A percentile compares a stretch with the other conserved stretches of the same genome.
Evolutionary conservation across 129 eudicot genomes (phyloP).

Genomic region (Lactuca sativa): DNA sequence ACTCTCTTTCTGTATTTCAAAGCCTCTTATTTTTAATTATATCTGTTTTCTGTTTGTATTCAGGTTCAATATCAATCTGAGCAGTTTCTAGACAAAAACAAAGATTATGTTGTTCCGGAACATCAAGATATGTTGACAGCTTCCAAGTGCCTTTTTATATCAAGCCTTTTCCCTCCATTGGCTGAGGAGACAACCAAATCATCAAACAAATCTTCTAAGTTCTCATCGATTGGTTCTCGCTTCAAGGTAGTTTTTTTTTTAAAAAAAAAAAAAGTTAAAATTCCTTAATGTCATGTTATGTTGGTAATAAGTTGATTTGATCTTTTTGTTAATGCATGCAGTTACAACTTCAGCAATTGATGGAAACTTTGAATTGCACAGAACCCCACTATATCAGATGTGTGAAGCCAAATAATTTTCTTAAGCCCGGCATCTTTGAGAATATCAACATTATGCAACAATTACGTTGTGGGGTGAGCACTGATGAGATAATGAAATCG

Average conservation of each 20-base stretch:
- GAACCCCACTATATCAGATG: constrained; percentile 96
- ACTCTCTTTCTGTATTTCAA: constrained; percentile 1
- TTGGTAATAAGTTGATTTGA: constrained; percentile 11
- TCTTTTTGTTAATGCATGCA: constrained; percentile 38
- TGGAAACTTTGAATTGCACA: constrained; percentile 92
- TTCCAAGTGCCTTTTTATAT: constrained; percentile 83
- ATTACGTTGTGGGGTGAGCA: constrained; percentile 98
- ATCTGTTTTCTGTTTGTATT: constrained; percentile 22
- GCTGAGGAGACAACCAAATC: constrained; percentile 75
- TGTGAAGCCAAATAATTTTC: constrained; percentile 94
- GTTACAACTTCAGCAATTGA: constrained; percentile 90
- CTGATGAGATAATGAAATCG: constrained; percentile 6
- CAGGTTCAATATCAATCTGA: constrained; percentile 95
- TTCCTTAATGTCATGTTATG: neutral
- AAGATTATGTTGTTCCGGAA: constrained; percentile 95
- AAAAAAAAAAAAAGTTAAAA: neutral
- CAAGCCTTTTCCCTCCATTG: constrained; percentile 83
- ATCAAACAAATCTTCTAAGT: constrained; percentile 85
- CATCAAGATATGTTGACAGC: constrained; percentile 93
- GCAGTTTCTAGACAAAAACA: constrained; percentile 91
- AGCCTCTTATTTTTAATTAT: constrained; percentile 15
- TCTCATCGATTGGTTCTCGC: constrained; percentile 92
- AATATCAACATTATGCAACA: constrained; percentile 87
- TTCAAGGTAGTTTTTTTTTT: constrained; percentile 56
- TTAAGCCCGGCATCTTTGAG: constrained; percentile 89